Conservation (phyloP, 306 rosid genomes). For the Hippophae tibetana region DNA sequence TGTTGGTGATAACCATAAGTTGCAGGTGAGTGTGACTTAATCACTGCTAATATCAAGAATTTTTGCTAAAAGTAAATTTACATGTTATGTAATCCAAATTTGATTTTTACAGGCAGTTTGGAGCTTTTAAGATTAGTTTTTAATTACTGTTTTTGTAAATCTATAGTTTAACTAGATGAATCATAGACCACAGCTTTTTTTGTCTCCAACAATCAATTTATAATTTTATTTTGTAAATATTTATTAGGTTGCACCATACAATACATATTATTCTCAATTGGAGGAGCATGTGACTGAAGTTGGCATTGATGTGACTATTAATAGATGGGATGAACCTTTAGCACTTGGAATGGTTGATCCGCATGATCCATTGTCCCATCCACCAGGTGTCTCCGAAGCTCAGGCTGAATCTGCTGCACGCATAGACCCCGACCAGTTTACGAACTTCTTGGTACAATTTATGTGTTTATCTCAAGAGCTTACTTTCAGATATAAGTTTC, state of each 20-base stretch:
- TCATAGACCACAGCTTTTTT: no score
- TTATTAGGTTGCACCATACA: constrained; percentile 90
- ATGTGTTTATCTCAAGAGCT: background rate
- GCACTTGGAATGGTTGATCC: constrained; percentile 83
- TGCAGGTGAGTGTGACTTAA: constrained; percentile 56
- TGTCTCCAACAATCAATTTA: no score
- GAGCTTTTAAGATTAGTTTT: no score
- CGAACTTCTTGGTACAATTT: constrained; percentile 63
- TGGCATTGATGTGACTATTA: constrained; percentile 63
- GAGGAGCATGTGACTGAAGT: constrained; percentile 82
- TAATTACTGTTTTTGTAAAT: no score
- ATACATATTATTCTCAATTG: constrained; percentile 77
- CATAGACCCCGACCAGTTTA: constrained; percentile 76
- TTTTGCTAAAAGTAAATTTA: no score
- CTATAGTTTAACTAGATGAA: no score
- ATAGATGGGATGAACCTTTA: constrained; percentile 79
- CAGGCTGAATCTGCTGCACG: constrained; percentile 74
- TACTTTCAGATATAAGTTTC: background rate
- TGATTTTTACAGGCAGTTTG: no score
- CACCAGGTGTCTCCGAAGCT: constrained; percentile 90
- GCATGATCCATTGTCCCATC: constrained; percentile 95
- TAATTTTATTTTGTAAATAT: background rate
- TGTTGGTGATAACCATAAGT: constrained; percentile 87
- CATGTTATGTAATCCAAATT: no score
- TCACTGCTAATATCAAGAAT: constrained; percentile 1